Evolutionary conservation across 768 basidiomycete species (phyloP).

Genomic region (Boletus tomentosulus): DNA sequence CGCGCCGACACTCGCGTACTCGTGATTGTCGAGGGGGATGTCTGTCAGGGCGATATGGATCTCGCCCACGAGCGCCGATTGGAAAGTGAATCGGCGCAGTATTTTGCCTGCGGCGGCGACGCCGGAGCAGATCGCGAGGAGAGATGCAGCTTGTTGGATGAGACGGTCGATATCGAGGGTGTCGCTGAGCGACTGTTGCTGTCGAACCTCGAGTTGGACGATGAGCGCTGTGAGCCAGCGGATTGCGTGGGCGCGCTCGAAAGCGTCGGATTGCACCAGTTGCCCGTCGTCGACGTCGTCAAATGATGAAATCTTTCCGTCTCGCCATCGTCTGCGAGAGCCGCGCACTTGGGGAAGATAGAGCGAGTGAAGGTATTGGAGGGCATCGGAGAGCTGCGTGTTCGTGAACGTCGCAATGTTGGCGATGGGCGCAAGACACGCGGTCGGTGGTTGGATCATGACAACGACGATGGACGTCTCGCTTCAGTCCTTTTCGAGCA

Average conservation of each 20-base stretch:
- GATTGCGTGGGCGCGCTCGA: conserved; percentile 66
- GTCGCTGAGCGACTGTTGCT: not conserved
- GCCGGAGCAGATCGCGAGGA: conserved; percentile 64
- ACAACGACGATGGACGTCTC: conserved; percentile 10
- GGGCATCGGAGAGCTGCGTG: conserved; percentile 38
- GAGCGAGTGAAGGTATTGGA: conserved; percentile 49
- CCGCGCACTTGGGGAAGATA: conserved; percentile 65
- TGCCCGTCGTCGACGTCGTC: not conserved
- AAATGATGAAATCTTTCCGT: not conserved
- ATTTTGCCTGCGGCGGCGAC: conserved; percentile 58
- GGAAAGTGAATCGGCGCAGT: conserved; percentile 50
- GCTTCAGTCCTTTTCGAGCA: conserved; percentile 3
- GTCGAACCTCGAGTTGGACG: conserved; percentile 29
- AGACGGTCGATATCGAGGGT: conserved; percentile 32
- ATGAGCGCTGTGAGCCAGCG: conserved; percentile 74
- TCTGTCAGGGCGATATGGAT: conserved; percentile 54
- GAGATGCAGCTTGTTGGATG: conserved; percentile 51
- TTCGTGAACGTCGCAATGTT: conserved; percentile 35
- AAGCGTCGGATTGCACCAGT: conserved; percentile 50
- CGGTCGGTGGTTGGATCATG: conserved; percentile 40
- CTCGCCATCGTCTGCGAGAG: conserved; percentile 38
- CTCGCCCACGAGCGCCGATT: conserved; percentile 6
- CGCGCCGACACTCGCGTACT: conserved; percentile 70
- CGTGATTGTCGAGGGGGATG: conserved; percentile 63
- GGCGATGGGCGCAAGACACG: conserved; percentile 51